Percentiles rank a stretch among this genome's conserved stretches.
phyloP scores from a whole-genome alignment of 495 filamentous ascomycete genomes.

The Tuber umbilicatum region DNA sequence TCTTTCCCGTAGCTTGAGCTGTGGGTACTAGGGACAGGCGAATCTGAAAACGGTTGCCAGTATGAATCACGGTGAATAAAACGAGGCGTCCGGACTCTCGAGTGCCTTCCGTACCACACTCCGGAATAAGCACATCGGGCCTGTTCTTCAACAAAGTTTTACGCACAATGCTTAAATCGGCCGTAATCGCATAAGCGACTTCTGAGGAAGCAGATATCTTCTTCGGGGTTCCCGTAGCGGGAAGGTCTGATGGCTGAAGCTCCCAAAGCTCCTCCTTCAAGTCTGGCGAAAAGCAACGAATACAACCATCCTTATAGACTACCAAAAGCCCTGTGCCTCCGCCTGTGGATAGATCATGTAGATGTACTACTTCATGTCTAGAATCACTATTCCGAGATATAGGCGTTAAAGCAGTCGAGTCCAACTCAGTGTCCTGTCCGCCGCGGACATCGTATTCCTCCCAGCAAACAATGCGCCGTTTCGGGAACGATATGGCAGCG shows the following conservation, averaged over 20 bases:
- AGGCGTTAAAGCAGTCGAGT: slow-evolving; percentile 22
- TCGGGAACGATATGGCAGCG: slow-evolving; percentile 36
- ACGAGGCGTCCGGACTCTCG: slow-evolving; percentile 19
- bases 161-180: slow-evolving; percentile 21
- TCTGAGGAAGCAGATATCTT: slow-evolving; percentile 2
- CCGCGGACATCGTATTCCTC: slow-evolving; percentile 29
- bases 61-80: slow-evolving; percentile 27
- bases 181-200: slow-evolving; percentile 33
- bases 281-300: slow-evolving; percentile 36
- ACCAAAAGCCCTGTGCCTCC: slow-evolving; percentile 22
- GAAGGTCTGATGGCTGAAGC: slow-evolving; percentile 13
- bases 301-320: slow-evolving; percentile 34
- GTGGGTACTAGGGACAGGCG: slow-evolving; percentile 22
- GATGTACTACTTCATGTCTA: slow-evolving; percentile 30
- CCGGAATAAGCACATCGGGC: slow-evolving; percentile 29
- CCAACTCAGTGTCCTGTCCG: slow-evolving; percentile 21
- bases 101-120: slow-evolving; percentile 4
- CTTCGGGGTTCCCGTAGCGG: neutral
- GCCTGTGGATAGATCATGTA: slow-evolving; percentile 27
- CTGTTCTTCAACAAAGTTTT: slow-evolving; percentile 37
- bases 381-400: slow-evolving; percentile 22
- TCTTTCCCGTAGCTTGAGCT: neutral
- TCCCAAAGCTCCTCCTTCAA: slow-evolving; percentile 34
- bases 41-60: slow-evolving; percentile 16
- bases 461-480: slow-evolving; percentile 39